Conservation (phyloP, 495 filamentous ascomycete genomes). For the Talaromyces nanjingensis region DNA sequence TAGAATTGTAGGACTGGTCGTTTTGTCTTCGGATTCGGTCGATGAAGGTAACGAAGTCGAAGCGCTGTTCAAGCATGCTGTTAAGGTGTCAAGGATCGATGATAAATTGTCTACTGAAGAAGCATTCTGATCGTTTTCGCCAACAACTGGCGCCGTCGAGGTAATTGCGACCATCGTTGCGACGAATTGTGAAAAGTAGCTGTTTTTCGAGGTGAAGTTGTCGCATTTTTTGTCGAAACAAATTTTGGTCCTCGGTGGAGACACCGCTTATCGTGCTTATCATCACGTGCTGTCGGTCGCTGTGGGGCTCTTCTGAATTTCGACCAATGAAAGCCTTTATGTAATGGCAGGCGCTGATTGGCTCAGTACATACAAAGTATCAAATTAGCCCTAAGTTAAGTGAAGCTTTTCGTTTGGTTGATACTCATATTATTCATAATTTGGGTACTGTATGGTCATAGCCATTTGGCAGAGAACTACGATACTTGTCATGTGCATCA, state of each 20-base stretch:
- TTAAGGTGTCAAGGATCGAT: constrained; percentile 54
- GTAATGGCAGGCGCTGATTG: neutral
- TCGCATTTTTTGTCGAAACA: neutral
- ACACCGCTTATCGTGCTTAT: neutral
- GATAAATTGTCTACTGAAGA: neutral
- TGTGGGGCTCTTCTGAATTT: neutral
- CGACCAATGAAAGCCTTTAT: neutral
- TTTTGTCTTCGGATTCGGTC: constrained; percentile 11
- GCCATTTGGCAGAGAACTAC: too few relatives aligned
- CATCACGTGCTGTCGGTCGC: neutral
- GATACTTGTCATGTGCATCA: too few relatives aligned
- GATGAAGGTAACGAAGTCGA: constrained; percentile 53
- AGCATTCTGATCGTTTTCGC: neutral
- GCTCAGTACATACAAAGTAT: neutral
- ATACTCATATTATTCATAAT: neutral
- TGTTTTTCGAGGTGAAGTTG: neutral
- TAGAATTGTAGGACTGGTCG: constrained; percentile 36
- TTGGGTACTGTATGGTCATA: too few relatives aligned
- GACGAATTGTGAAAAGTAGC: neutral
- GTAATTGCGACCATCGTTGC: neutral
- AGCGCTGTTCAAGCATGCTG: constrained; percentile 54
- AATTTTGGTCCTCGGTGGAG: constrained; percentile 2
- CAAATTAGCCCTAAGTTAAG: neutral
- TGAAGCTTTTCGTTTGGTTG: neutral
- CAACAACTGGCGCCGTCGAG: neutral